Conservation (phyloP, 2,329 filamentous ascomycete species). For the Claviceps sp. region DNA sequence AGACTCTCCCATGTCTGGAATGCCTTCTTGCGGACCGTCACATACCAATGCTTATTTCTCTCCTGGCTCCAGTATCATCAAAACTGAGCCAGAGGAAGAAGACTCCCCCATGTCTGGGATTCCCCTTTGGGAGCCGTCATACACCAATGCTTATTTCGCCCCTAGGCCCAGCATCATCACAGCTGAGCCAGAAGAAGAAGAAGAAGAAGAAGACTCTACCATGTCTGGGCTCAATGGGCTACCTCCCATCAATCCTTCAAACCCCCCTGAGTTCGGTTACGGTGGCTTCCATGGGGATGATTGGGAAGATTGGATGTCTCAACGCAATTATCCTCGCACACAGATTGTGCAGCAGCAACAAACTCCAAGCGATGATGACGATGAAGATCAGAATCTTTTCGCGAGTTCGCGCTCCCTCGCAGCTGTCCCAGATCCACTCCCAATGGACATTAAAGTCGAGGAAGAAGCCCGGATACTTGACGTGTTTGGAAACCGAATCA, state of each 20-base stretch:
- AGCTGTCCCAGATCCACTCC: background rate
- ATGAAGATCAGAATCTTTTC: no score
- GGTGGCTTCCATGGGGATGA: background rate
- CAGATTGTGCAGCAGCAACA: background rate
- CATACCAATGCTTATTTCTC: background rate
- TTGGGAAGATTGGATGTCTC: background rate
- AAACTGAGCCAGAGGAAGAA: background rate
- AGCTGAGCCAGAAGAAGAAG: no score
- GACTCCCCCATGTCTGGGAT: background rate
- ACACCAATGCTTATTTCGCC: no score
- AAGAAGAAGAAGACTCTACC: no score
- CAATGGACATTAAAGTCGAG: background rate
- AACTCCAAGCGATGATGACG: background rate
- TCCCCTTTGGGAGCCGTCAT: no score
- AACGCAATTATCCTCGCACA: background rate
- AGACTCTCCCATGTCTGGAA: background rate
- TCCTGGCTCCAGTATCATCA: background rate
- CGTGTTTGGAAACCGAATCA: background rate
- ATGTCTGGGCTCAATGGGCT: no score
- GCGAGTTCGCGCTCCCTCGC: no score
- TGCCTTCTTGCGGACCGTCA: background rate
- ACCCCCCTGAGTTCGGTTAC: no score
- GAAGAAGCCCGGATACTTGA: background rate
- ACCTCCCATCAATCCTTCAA: no score
- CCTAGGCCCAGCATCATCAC: no score